Percentiles rank a stretch among this genome's conserved stretches.
phyloP scores from a whole-genome alignment of 2,329 filamentous ascomycete genomes.

The Nothopassalora personata region DNA sequence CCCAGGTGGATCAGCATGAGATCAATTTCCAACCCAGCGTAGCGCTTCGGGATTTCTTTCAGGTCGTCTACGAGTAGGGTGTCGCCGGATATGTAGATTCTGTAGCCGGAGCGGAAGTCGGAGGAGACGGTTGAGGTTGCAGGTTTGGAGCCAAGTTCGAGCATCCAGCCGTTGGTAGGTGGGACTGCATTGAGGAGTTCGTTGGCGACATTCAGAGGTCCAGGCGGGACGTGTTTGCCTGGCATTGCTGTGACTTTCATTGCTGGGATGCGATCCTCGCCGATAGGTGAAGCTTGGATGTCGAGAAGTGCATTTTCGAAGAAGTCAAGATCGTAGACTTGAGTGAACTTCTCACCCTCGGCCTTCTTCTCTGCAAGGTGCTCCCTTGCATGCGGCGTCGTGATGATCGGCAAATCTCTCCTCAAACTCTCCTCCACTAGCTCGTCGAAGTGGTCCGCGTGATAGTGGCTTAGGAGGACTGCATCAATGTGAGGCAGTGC shows the following conservation, averaged over 20 bases:
- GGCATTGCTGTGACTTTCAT: conserved; percentile 60
- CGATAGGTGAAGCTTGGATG: conserved; percentile 23
- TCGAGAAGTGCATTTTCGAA: conserved; percentile 51
- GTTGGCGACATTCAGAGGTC: conserved; percentile 42
- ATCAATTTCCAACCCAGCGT: conserved; percentile 53
- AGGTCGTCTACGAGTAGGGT: conserved; percentile 60
- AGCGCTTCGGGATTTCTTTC: conserved; percentile 54
- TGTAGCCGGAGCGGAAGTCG: conserved; percentile 40
- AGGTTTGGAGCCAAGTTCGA: conserved; percentile 52
- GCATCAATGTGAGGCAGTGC: conserved; percentile 55
- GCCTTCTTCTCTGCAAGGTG: conserved; percentile 44
- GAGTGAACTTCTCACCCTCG: conserved; percentile 48
- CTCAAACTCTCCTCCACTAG: conserved; percentile 48
- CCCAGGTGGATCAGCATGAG: conserved; percentile 63
- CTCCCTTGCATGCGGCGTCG: conserved; percentile 55
- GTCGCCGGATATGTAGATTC: conserved; percentile 63
- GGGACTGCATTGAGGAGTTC: conserved; percentile 51
- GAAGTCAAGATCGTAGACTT: conserved; percentile 52
- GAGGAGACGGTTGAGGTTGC: conserved; percentile 7
- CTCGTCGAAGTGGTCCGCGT: conserved; percentile 55
- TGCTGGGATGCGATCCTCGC: conserved; percentile 32
- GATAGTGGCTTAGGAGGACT: conserved; percentile 60
- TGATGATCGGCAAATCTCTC: conserved; percentile 56
- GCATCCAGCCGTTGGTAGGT: conserved; percentile 62
- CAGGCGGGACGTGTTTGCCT: conserved; percentile 55